Percentiles rank a stretch among this genome's conserved stretches.
Evolutionary conservation across 441 rosid genomes (phyloP).

Genomic region (Populus trichocarpa): DNA sequence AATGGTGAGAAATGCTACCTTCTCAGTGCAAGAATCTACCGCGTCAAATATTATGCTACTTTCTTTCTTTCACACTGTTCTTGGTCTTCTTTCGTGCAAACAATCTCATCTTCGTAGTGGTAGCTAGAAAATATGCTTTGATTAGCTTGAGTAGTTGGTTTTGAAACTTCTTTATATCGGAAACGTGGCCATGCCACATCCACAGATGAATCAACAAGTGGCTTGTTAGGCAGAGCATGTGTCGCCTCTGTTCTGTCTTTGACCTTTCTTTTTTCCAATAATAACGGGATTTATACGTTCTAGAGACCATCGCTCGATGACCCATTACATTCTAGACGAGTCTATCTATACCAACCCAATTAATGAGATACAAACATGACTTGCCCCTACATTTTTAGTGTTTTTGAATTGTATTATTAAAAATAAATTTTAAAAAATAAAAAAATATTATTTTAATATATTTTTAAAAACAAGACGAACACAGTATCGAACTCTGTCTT

Average conservation of each 20-base stretch:
- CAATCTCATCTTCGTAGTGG: neutral
- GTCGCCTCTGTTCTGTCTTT: slow-evolving; percentile 14
- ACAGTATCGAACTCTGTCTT: no score
- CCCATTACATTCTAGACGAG: neutral
- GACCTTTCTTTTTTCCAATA: slow-evolving; percentile 3
- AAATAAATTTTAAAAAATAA: no score
- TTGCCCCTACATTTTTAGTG: no score
- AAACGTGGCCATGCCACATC: slow-evolving; percentile 27
- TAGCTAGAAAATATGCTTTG: slow-evolving; percentile 9
- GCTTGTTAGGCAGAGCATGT: slow-evolving; percentile 24
- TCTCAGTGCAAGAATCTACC: neutral
- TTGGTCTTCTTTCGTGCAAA: neutral
- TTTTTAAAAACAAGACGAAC: no score
- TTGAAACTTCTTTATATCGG: neutral
- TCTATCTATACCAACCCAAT: neutral
- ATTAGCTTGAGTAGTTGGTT: slow-evolving; percentile 14
- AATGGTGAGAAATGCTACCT: neutral
- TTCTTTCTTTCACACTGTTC: neutral
- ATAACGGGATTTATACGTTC: neutral
- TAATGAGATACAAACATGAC: no score
- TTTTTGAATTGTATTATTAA: no score
- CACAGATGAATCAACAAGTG: slow-evolving; percentile 21
- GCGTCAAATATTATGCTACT: neutral
- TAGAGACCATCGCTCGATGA: neutral
- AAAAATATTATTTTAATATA: no score